Conservation (phyloP, 176 grass and related monocot genomes). For the Triticum dicoccoides region DNA sequence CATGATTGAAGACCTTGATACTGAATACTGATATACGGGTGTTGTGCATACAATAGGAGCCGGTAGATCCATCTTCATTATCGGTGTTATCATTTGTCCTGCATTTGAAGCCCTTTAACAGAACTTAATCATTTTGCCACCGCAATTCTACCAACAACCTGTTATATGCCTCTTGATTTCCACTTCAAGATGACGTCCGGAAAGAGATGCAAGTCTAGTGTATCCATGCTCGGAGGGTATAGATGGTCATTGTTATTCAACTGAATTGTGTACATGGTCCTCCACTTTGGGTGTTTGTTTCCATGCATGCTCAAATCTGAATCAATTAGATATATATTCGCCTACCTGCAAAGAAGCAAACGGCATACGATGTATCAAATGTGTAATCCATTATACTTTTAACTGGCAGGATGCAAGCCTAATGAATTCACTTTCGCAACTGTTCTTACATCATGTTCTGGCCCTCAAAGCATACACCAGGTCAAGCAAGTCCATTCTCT, state of each 20-base stretch:
- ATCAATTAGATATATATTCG: background rate
- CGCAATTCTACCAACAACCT: background rate
- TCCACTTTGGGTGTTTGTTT: background rate
- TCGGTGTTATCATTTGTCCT: background rate
- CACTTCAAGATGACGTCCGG: background rate
- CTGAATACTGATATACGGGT: background rate
- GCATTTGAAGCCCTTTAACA: background rate
- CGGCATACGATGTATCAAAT: constrained; percentile 5
- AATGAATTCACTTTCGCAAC: constrained; percentile 68
- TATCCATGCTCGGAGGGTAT: too few species aligned
- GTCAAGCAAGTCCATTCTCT: constrained; percentile 66
- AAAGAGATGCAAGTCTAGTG: too few species aligned
- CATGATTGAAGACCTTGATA: background rate
- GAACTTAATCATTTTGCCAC: background rate
- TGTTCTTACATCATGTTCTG: constrained; percentile 52
- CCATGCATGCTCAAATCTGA: background rate
- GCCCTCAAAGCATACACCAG: constrained; percentile 23
- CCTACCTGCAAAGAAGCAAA: constrained; percentile 19
- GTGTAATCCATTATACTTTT: constrained; percentile 22
- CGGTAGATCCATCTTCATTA: background rate
- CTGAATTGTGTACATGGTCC: too few species aligned
- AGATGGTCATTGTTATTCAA: too few species aligned
- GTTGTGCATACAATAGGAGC: background rate
- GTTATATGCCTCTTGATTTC: background rate
- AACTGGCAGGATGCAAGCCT: constrained; percentile 56